Evolutionary conservation across 306 rosid genomes (phyloP), one percentile per base, ranked within the genome.

Genomic region (Vachellia pachyceras): DNA sequence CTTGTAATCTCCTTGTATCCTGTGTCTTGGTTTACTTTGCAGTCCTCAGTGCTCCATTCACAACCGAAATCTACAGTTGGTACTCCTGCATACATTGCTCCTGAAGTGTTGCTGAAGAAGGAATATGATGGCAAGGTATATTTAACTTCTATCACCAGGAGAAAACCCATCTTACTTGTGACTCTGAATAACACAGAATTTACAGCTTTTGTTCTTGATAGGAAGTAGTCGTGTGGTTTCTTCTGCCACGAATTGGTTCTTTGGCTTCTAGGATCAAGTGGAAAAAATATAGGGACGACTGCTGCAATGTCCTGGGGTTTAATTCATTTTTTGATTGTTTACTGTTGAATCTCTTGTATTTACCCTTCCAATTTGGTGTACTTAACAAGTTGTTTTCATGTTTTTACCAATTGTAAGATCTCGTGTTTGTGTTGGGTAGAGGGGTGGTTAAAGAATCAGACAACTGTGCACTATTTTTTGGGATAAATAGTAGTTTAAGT

Each of bases 31-130:
- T 44, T 45, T 78, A 47, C 68, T 69, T 84, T 79, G 77, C 90
- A 95, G 97, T 95, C 99, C 41, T 95, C 97, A 0, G 97, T 95
- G 77, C 88, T 95, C 67, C 98, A 95, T 82, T 94, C 98, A 15
- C 98, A 94, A 87, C 98, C 98, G 78, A 94, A 92, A 86, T 94
- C 98, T 71, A 94, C 98, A 0, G 98, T 94, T 74, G 98, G 98
- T 41, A 94, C 98, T 63, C 98, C 98, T 65, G 98, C 98, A 47
- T 94, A 94, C 72, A 94, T 94, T 42, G 98, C 98, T 69, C 98
- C 98, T 33, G 98, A 94, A 84, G 97, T 95, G 78, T 88, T 95
- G 77, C 97, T 92, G 55, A 95, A 95, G 90, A 95, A 91, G 88
- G 98, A 95, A 86, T 95, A 95, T 80, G 97, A 95, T 83, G 98